These are phyloP conservation scores for Geranium incanum DNA, from an alignment of 441 rosid genomes.

Conservation along the genomic window DNA sequence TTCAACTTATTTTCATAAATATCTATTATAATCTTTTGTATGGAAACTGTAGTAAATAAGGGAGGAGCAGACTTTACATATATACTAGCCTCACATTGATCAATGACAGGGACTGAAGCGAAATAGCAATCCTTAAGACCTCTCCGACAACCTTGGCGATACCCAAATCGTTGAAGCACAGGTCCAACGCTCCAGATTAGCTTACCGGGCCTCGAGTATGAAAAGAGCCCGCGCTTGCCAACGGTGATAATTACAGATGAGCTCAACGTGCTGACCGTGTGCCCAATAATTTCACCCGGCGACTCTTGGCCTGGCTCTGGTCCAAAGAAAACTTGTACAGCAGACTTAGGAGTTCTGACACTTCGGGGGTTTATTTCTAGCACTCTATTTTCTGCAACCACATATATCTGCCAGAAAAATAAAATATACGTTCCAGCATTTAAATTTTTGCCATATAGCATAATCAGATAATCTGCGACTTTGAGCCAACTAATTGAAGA, in stretches of 20 bases:
- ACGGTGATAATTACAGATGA: slow-evolving; percentile 56
- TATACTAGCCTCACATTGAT: slow-evolving; percentile 64
- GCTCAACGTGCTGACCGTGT: slow-evolving; percentile 51
- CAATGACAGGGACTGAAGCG: slow-evolving; percentile 57
- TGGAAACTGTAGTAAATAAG: not conserved
- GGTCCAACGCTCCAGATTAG: slow-evolving; percentile 80
- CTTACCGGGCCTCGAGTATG: slow-evolving; percentile 36
- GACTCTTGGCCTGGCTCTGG: slow-evolving; percentile 40
- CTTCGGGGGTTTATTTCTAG: slow-evolving; percentile 35
- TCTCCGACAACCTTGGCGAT: slow-evolving; percentile 60
- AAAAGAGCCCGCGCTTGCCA: slow-evolving; percentile 52
- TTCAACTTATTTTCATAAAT: no score
- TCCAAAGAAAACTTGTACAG: slow-evolving; percentile 47
- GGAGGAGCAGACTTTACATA: slow-evolving; percentile 42
- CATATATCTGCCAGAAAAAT: slow-evolving; percentile 45
- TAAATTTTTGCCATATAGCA: not conserved
- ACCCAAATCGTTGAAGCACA: slow-evolving; percentile 43
- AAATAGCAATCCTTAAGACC: slow-evolving; percentile 50
- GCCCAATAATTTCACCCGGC: slow-evolving; percentile 44
- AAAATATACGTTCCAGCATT: not conserved
- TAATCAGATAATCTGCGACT: no score
- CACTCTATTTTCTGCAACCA: slow-evolving; percentile 73
- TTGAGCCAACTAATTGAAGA: no score
- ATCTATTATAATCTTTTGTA: no score
- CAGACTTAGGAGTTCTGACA: slow-evolving; percentile 36